Evolutionary conservation across 1,284 basidiomycete species (phyloP), one percentile per base, ranked within the genome.

Genomic region (Neotropicomus parvogracilis): DNA sequence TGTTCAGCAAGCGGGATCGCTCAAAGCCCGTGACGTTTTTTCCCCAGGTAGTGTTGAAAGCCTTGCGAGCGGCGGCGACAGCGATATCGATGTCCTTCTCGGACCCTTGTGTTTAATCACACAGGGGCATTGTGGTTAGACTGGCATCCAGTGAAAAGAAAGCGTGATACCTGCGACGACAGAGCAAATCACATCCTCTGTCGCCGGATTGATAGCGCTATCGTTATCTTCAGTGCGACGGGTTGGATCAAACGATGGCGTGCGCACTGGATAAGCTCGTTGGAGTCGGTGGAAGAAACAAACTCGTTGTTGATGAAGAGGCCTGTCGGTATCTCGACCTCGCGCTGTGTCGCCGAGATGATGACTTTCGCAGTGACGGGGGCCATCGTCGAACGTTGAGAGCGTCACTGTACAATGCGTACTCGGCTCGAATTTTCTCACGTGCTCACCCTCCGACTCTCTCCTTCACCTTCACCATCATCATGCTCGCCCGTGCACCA

Each of bases 291-390:
- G 10, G 83, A 87, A 12, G 77, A 65, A 26, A 91, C 86, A 57
- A 91, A 94, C 62, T 90, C 75, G 67, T 92, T 91, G 75, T 91
- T 85, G 69, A 97, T 95, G 75, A 95, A 95, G 35, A 95, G 78
- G 28, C 91, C 91, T 4, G 88, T 91, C 14, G 83, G 83, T 28
- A 91, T 73, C 27, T 73, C 72, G 48, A 91, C 70, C 59, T 72
- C 71, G 63, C 77, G 80, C 52, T 76, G 64, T 11, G 70, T 62
- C 34, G 64, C 55, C n/a, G 70, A 65, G 46, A 80, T 55, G 40
- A 61, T 55, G 31, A 80, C 54, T 34, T 59, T 65, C 42, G 61
- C 64, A 43, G 59, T 53, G n/a, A n/a, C n/a, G 48, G 64, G 67
- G 37, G 74, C 59, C 78, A 80, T 81, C 51, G 52, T 24, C 31